Evolutionary conservation across 305 asterid species (phyloP).

Genomic region (Fraxinus ornus): DNA sequence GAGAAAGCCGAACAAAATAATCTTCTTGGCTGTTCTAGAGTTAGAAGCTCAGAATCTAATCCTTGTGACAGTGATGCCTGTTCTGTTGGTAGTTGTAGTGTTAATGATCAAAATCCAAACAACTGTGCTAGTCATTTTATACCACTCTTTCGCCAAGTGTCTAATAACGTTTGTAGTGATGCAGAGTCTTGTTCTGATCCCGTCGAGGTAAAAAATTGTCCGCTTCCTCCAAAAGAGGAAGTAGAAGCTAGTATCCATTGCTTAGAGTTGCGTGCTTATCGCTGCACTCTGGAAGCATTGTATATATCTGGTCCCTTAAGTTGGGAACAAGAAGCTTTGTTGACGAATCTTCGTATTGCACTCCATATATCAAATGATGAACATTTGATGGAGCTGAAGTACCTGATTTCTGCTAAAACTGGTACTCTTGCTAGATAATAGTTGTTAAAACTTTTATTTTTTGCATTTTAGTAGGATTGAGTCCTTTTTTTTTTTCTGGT

Average conservation of each 20-base stretch:
- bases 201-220: conserved; percentile 42
- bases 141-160: conserved; percentile 35
- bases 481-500: conserved; percentile 16
- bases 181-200: conserved; percentile 58
- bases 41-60: conserved; percentile 38
- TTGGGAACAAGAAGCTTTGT: conserved; percentile 67
- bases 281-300: conserved; percentile 67
- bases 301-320: conserved; percentile 77
- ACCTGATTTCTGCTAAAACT: conserved; percentile 48
- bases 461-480: conserved; percentile 13
- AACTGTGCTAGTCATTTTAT: conserved; percentile 28
- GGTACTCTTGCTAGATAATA: conserved; percentile 28
- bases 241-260: conserved; percentile 53
- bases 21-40: conserved; percentile 13
- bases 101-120: conserved; percentile 25
- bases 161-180: conserved; percentile 51
- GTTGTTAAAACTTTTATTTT: conserved; percentile 18
- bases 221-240: conserved; percentile 52
- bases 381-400: conserved; percentile 69
- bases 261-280: conserved; percentile 73
- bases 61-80: conserved; percentile 50
- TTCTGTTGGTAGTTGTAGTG: conserved; percentile 72
- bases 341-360: conserved; percentile 67
- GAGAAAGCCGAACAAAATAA: conserved; percentile 29
- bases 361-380: conserved; percentile 75